Percentiles rank a stretch among this genome's conserved stretches.
Evolutionary conservation across 495 filamentous ascomycete genomes (phyloP).

Genomic region (Pseudevernia furfuracea): DNA sequence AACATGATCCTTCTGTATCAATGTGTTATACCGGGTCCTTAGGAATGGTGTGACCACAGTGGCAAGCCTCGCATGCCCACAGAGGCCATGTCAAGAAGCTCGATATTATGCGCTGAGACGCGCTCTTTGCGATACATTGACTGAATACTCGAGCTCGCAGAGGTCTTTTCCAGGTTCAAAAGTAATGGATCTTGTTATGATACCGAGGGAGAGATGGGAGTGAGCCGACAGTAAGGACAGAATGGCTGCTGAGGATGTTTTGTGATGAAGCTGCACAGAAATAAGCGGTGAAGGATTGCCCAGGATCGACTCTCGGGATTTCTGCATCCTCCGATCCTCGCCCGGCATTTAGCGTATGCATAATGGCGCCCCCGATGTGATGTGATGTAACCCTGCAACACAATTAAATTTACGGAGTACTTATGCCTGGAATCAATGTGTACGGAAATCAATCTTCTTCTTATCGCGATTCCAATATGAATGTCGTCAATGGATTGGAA

Average conservation of each 20-base stretch:
- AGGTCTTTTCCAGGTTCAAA: neutral
- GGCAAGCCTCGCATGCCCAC: slow-evolving; percentile 1
- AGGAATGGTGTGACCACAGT: slow-evolving; percentile 6
- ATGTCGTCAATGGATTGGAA: too few relatives aligned
- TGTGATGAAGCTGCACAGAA: neutral
- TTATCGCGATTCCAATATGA: too few relatives aligned
- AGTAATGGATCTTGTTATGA: neutral
- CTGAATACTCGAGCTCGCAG: neutral
- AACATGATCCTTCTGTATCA: slow-evolving; percentile 7
- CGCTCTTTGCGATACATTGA: slow-evolving; percentile 13
- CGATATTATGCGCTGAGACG: slow-evolving; percentile 6
- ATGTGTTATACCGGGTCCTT: neutral
- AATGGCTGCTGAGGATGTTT: neutral
- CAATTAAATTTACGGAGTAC: too few relatives aligned
- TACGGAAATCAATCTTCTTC: too few relatives aligned
- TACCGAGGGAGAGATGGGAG: neutral
- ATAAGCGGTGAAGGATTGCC: slow-evolving; percentile 1
- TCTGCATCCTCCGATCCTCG: too few relatives aligned
- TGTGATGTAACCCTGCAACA: too few relatives aligned
- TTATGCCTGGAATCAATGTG: too few relatives aligned
- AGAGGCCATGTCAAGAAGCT: slow-evolving; percentile 4
- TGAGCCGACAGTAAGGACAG: neutral
- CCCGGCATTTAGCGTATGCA: too few relatives aligned
- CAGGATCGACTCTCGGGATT: too few relatives aligned
- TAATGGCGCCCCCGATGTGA: too few relatives aligned